phyloP scores from a whole-genome alignment of 73 alveolate species.

The Stentor coeruleus region DNA sequence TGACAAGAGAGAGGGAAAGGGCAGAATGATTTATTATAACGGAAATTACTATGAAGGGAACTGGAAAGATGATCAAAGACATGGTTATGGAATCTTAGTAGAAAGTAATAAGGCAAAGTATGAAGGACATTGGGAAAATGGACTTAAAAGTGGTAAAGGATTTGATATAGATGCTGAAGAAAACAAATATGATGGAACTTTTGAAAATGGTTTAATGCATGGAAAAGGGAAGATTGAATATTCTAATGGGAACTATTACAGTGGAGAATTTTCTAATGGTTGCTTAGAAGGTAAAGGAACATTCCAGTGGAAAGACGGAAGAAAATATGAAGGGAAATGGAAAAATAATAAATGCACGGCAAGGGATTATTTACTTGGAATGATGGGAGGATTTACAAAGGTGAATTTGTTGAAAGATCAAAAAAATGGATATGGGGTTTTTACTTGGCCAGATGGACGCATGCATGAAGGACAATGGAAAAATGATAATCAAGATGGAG shows the following conservation, averaged over 20 bases:
- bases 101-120: not conserved
- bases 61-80: not conserved
- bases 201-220: not conserved
- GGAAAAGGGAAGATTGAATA: slow-evolving; percentile 13
- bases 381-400: slow-evolving; percentile 16
- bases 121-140: not conserved
- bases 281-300: slow-evolving; percentile 40
- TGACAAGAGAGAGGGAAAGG: not conserved
- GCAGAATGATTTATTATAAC: not conserved
- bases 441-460: slow-evolving; percentile 18
- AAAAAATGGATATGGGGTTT: not conserved
- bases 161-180: not conserved
- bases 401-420: not conserved
- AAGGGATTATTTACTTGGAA: slow-evolving; percentile 42
- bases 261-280: slow-evolving; percentile 37
- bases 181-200: not conserved
- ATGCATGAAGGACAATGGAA: slow-evolving; percentile 12
- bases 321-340: slow-evolving; percentile 45
- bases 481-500: slow-evolving; percentile 11
- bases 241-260: not conserved
- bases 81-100: not conserved
- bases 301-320: slow-evolving; percentile 38
- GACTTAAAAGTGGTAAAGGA: not conserved
- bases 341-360: slow-evolving; percentile 33
- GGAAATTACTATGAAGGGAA: slow-evolving; percentile 19